These are phyloP conservation scores for Penicillium sp. DNA, from an alignment of 2,329 filamentous ascomycete genomes.

Conservation along the genomic window DNA sequence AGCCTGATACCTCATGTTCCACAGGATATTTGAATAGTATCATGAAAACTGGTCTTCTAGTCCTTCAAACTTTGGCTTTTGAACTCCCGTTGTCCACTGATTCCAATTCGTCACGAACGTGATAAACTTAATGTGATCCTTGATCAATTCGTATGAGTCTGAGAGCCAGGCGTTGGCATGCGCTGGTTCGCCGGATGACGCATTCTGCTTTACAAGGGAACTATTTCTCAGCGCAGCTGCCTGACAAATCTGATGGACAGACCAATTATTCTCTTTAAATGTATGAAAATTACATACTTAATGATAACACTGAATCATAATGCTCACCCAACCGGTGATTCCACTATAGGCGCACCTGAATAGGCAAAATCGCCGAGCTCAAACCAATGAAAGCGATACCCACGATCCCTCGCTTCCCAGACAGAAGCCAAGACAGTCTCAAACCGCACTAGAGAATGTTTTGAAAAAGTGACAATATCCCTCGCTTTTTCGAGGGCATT, in stretches of 20 bases:
- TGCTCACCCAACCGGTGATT: too few species aligned
- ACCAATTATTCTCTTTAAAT: too few species aligned
- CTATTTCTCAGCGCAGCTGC: too few species aligned
- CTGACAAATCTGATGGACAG: too few species aligned
- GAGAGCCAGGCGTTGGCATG: too few species aligned
- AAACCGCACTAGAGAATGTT: constrained; percentile 10
- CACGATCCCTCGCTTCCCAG: constrained; percentile 11
- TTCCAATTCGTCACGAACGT: background rate
- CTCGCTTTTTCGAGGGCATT: background rate
- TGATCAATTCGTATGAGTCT: too few species aligned
- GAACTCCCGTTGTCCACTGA: background rate
- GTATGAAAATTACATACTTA: too few species aligned
- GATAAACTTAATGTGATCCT: background rate
- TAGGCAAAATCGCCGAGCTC: constrained; percentile 1
- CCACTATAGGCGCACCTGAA: background rate
- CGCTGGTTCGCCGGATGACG: too few species aligned
- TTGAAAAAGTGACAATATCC: constrained; percentile 15
- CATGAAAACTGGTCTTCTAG: too few species aligned
- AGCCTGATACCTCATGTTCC: constrained; percentile 7
- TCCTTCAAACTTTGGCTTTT: background rate
- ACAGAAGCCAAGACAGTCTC: background rate
- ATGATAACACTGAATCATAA: too few species aligned
- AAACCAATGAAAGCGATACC: constrained; percentile 13
- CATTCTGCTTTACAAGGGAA: too few species aligned
- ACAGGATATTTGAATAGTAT: too few species aligned